Evolutionary conservation across 106 monocot species (phyloP).

Genomic region (Allium cepa): DNA sequence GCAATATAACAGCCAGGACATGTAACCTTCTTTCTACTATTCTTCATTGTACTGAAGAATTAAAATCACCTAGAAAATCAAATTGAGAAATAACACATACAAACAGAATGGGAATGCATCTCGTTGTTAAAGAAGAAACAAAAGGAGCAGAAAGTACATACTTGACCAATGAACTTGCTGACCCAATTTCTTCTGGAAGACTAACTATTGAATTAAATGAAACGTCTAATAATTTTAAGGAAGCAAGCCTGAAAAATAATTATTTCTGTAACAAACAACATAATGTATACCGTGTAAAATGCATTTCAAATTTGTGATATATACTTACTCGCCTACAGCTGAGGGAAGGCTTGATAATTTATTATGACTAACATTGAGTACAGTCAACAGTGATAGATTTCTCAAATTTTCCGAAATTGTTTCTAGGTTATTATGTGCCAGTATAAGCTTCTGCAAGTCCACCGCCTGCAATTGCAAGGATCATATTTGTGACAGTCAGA

Average conservation of each 20-base stretch:
- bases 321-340: constrained; percentile 85
- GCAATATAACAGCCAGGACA: no score
- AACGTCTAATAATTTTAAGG: constrained; percentile 78
- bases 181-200: constrained; percentile 80
- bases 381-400: constrained; percentile 56
- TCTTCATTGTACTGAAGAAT: no score
- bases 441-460: constrained; percentile 83
- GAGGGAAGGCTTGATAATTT: constrained; percentile 62
- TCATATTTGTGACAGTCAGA: constrained; percentile 2
- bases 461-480: constrained; percentile 46
- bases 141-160: constrained; percentile 17
- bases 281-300: not conserved
- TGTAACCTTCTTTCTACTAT: no score
- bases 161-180: constrained; percentile 75
- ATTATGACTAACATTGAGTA: constrained; percentile 91
- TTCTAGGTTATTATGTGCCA: constrained; percentile 94
- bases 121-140: no score
- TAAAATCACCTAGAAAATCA: no score
- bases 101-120: not conserved
- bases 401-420: constrained; percentile 62
- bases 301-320: not conserved
- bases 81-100: not conserved
- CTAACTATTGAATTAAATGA: constrained; percentile 64
- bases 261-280: constrained; percentile 3
- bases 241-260: constrained; percentile 53